These are phyloP conservation scores for Beauveria scarabaeidicola DNA, from an alignment of 2,329 filamentous ascomycete species.

Conservation along the genomic window DNA sequence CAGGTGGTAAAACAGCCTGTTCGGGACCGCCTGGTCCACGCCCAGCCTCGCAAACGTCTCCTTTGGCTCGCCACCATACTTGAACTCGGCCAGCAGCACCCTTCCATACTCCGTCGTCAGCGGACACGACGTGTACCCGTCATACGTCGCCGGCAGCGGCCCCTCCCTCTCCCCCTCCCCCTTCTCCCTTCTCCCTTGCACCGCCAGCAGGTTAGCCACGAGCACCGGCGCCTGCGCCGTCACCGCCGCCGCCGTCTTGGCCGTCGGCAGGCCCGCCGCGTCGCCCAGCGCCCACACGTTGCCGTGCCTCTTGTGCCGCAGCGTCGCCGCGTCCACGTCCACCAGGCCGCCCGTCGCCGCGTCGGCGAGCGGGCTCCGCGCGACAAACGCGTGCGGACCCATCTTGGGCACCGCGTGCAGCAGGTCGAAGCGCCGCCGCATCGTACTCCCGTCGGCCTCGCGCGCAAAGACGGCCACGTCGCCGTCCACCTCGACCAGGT, in stretches of 20 bases:
- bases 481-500: slow-evolving; percentile 44
- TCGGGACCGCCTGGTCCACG: slow-evolving; percentile 48
- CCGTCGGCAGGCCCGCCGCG: slow-evolving; percentile 50
- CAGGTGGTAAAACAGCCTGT: slow-evolving; percentile 50
- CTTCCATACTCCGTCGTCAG: slow-evolving; percentile 50
- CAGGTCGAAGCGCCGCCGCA: slow-evolving; percentile 43
- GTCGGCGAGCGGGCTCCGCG: slow-evolving; percentile 45
- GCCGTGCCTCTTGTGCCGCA: slow-evolving; percentile 42
- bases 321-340: slow-evolving; percentile 46
- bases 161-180: slow-evolving; percentile 32
- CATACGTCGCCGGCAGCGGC: slow-evolving; percentile 31
- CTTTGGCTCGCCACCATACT: slow-evolving; percentile 53
- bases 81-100: slow-evolving; percentile 57
- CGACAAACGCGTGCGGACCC: slow-evolving; percentile 46
- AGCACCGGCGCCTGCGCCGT: slow-evolving; percentile 43
- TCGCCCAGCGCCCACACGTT: slow-evolving; percentile 54
- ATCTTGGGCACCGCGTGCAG: slow-evolving; percentile 52
- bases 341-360: slow-evolving; percentile 41
- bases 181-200: slow-evolving; percentile 4
- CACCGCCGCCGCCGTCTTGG: slow-evolving; percentile 47
- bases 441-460: slow-evolving; percentile 22
- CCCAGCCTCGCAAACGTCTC: slow-evolving; percentile 52
- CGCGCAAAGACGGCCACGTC: slow-evolving; percentile 42
- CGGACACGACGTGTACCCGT: slow-evolving; percentile 49
- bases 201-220: slow-evolving; percentile 37